phyloP scores from a whole-genome alignment of 768 basidiomycete species.

The Pleurotus giganteus region DNA sequence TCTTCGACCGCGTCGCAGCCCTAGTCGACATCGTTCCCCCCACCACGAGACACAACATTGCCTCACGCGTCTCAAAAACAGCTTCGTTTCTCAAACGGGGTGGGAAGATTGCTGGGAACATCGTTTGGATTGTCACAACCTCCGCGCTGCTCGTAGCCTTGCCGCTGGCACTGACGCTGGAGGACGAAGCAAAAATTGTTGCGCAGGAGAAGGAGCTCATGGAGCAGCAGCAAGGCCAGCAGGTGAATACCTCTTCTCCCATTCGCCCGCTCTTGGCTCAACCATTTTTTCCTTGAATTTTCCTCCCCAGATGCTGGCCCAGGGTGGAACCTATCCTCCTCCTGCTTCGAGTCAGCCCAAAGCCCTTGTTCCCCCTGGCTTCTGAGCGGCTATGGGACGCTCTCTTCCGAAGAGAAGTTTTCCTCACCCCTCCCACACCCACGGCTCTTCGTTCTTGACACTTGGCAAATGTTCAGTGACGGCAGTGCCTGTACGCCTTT shows the following conservation, averaged over 20 bases:
- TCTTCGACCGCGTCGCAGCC: slow-evolving; percentile 85
- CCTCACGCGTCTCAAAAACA: slow-evolving; percentile 57
- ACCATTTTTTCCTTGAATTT: slow-evolving; percentile 14
- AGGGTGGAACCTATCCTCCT: slow-evolving; percentile 53
- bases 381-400: slow-evolving; percentile 41
- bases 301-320: slow-evolving; percentile 70
- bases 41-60: slow-evolving; percentile 75
- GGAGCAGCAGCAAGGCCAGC: slow-evolving; percentile 91
- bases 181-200: slow-evolving; percentile 94
- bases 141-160: slow-evolving; percentile 91
- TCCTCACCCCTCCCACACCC: slow-evolving; percentile 16
- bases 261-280: slow-evolving; percentile 9
- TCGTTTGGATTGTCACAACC: slow-evolving; percentile 95
- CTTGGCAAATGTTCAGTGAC: slow-evolving; percentile 5
- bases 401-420: slow-evolving; percentile 15
- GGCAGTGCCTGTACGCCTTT: slow-evolving; percentile 1
- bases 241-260: slow-evolving; percentile 47
- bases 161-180: slow-evolving; percentile 88
- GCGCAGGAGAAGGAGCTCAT: slow-evolving; percentile 93
- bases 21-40: slow-evolving; percentile 97
- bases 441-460: slow-evolving; percentile 17
- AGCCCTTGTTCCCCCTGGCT: slow-evolving; percentile 82
- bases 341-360: slow-evolving; percentile 41
- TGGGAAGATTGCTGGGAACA: slow-evolving; percentile 75
- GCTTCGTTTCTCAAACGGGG: slow-evolving; percentile 64